Percentiles rank a stretch among this genome's conserved stretches.
These are phyloP conservation scores for Rhododendron griersonianum DNA, from an alignment of 148 eudicot genomes.

Conservation along the genomic window DNA sequence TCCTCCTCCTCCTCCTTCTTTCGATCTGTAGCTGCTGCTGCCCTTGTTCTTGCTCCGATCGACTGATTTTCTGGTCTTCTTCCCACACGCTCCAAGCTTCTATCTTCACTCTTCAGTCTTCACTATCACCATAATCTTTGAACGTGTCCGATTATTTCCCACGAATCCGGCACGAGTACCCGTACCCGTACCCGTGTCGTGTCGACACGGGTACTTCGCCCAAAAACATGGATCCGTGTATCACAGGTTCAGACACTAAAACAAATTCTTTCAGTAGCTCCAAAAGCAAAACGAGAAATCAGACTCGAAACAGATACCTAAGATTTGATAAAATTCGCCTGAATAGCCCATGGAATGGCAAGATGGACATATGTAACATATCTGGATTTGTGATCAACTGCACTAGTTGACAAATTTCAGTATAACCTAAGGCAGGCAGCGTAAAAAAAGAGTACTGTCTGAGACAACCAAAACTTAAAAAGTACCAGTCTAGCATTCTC, in stretches of 20 bases:
- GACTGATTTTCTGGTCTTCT: too few species aligned
- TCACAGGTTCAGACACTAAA: background rate
- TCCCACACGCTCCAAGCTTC: too few species aligned
- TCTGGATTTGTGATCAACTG: slow-evolving; percentile 99
- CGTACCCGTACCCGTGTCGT: too few species aligned
- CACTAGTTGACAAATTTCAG: slow-evolving; percentile 27
- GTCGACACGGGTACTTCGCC: too few species aligned
- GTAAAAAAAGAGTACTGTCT: background rate
- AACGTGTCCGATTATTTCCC: too few species aligned
- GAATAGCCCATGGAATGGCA: slow-evolving; percentile 80
- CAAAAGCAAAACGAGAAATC: slow-evolving; percentile 10
- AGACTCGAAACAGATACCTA: slow-evolving; percentile 40
- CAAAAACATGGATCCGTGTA: too few species aligned
- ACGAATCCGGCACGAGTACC: too few species aligned
- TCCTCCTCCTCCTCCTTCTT: too few species aligned
- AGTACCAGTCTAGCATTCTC: slow-evolving; percentile 86
- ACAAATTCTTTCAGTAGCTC: background rate
- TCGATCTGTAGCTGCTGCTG: too few species aligned
- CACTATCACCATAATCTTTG: too few species aligned
- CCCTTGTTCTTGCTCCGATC: too few species aligned
- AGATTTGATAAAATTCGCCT: slow-evolving; percentile 77
- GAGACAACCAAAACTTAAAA: slow-evolving; percentile 15
- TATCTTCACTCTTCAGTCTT: too few species aligned
- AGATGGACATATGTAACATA: slow-evolving; percentile 87
- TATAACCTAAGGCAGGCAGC: background rate